These are phyloP conservation scores for Spiromastix sp. DNA, from an alignment of 2,329 filamentous ascomycete genomes.

Conservation along the genomic window DNA sequence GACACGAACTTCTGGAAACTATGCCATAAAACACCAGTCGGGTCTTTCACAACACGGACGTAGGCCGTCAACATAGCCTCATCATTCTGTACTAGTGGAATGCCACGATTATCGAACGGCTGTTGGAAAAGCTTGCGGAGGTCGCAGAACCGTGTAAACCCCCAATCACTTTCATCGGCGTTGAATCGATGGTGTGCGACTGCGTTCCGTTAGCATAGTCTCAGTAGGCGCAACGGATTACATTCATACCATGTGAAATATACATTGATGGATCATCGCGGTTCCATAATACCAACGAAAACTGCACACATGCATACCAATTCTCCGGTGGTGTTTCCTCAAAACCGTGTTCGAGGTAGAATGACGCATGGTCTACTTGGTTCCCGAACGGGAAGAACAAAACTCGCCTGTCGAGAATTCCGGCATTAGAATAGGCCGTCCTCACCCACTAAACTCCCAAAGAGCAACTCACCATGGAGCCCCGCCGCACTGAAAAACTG, in stretches of 20 bases:
- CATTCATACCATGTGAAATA: constrained; percentile 54
- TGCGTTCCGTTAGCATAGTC: constrained; percentile 13
- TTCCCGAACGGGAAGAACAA: constrained; percentile 94
- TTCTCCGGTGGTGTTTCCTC: constrained; percentile 69
- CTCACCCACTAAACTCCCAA: neutral
- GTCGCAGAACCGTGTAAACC: constrained; percentile 93
- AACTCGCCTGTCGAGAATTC: constrained; percentile 66
- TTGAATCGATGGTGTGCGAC: constrained; percentile 92
- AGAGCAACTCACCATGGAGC: constrained; percentile 64
- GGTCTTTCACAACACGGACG: constrained; percentile 39
- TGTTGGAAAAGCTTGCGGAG: constrained; percentile 73
- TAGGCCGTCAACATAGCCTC: constrained; percentile 38
- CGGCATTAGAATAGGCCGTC: constrained; percentile 17
- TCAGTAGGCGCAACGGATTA: constrained; percentile 8
- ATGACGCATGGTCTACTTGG: constrained; percentile 83
- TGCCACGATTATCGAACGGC: constrained; percentile 58
- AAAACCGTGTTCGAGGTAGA: constrained; percentile 94
- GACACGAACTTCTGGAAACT: constrained; percentile 33
- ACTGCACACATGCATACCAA: constrained; percentile 96
- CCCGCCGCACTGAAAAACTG: constrained; percentile 74
- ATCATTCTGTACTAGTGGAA: constrained; percentile 43
- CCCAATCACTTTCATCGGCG: constrained; percentile 94
- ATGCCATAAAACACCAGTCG: constrained; percentile 40
- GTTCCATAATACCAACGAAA: constrained; percentile 89
- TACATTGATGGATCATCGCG: constrained; percentile 81